These are phyloP conservation scores for Salix udensis DNA, from an alignment of 345 rosid species.

Conservation along the genomic window DNA sequence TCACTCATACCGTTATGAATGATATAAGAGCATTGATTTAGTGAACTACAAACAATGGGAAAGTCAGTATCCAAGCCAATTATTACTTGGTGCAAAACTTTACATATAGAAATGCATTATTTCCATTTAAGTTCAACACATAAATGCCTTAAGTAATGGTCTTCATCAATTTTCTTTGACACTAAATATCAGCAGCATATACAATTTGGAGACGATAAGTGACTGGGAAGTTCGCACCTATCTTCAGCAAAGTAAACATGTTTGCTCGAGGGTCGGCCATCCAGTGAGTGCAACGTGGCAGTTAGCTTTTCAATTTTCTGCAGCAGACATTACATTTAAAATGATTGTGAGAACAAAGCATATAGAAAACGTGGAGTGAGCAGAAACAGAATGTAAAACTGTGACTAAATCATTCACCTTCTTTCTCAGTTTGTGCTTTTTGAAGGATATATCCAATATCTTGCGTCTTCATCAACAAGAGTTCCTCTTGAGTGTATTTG, in stretches of 20 bases:
- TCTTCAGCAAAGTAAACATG: slow-evolving; percentile 79
- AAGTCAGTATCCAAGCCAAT: not conserved
- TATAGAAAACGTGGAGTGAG: not conserved
- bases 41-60: not conserved
- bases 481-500: slow-evolving; percentile 72
- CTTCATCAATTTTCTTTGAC: not conserved
- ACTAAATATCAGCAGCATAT: not conserved
- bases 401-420: slow-evolving; percentile 33
- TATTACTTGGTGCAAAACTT: not conserved
- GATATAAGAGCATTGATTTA: not conserved
- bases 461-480: slow-evolving; percentile 85
- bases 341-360: not conserved
- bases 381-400: not conserved
- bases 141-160: not conserved
- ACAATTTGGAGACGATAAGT: not conserved
- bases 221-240: slow-evolving; percentile 43
- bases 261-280: slow-evolving; percentile 40
- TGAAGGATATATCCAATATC: slow-evolving; percentile 83
- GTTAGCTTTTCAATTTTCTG: slow-evolving; percentile 84
- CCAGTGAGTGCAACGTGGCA: slow-evolving; percentile 61
- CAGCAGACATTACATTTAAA: slow-evolving; percentile 15
- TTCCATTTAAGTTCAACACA: not conserved
- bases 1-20: not conserved
- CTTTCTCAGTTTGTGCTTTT: slow-evolving; percentile 77
- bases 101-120: not conserved